Percentiles rank a stretch among this genome's conserved stretches.
Evolutionary conservation across 768 basidiomycete species (phyloP).

Genomic region (Lactifluus volemus): DNA sequence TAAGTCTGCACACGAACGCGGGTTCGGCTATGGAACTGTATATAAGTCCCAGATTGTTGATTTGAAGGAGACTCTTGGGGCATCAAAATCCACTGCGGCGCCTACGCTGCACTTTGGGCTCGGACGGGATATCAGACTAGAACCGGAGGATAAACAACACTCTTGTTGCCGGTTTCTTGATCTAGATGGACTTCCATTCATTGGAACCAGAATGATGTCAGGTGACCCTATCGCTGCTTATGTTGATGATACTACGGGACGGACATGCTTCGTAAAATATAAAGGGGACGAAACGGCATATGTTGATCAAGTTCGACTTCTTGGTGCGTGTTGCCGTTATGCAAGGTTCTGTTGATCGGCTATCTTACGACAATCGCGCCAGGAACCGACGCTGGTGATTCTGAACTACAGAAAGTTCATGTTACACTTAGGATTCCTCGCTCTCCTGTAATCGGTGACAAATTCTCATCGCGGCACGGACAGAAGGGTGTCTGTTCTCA

Average conservation of each 20-base stretch:
- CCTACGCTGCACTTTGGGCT: constrained; percentile 86
- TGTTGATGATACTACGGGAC: constrained; percentile 72
- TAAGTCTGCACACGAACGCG: constrained; percentile 96
- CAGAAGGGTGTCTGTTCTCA: constrained; percentile 99
- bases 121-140: constrained; percentile 58
- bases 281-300: constrained; percentile 92
- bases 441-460: constrained; percentile 96
- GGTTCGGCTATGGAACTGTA: constrained; percentile 92
- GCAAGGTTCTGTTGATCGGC: not conserved
- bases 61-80: constrained; percentile 69
- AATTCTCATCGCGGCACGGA: constrained; percentile 97
- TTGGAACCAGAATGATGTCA: constrained; percentile 58
- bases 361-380: not conserved
- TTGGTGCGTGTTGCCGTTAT: constrained; percentile 45
- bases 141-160: constrained; percentile 40
- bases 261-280: constrained; percentile 85
- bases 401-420: constrained; percentile 86
- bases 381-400: constrained; percentile 85
- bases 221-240: constrained; percentile 85
- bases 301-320: constrained; percentile 83
- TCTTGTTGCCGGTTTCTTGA: constrained; percentile 51
- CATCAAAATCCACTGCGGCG: constrained; percentile 44
- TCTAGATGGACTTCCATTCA: constrained; percentile 72
- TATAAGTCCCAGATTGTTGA: constrained; percentile 94
- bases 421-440: constrained; percentile 90